Evolutionary conservation across 345 rosid genomes (phyloP).

Genomic region (Litchi chinensis): DNA sequence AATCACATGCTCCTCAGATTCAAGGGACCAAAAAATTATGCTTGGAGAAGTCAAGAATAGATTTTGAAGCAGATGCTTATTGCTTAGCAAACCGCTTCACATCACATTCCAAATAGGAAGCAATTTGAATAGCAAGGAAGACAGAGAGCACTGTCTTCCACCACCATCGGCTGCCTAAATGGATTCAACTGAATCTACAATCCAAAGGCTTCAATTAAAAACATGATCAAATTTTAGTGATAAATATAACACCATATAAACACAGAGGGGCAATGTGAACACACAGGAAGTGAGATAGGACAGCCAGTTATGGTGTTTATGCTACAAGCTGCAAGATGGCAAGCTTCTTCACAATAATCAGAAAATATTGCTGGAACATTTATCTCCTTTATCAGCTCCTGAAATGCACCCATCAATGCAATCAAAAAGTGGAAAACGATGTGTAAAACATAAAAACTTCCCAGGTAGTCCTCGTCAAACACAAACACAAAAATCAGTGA

Average conservation of each 20-base stretch:
- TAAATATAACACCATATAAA: not conserved
- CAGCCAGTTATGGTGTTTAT: slow-evolving; percentile 50
- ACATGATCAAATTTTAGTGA: slow-evolving; percentile 12
- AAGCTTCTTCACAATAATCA: slow-evolving; percentile 98
- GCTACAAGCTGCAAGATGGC: slow-evolving; percentile 76
- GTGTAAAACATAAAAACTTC: slow-evolving; percentile 1
- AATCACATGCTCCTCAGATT: not conserved
- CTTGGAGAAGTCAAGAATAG: slow-evolving; percentile 8
- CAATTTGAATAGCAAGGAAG: slow-evolving; percentile 96
- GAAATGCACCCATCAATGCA: slow-evolving; percentile 18
- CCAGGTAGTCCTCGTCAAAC: not conserved
- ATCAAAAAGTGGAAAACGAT: not conserved
- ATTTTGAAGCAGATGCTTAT: not conserved
- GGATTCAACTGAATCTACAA: slow-evolving; percentile 84
- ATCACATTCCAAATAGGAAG: slow-evolving; percentile 66
- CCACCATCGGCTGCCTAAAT: slow-evolving; percentile 91
- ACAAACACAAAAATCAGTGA: not conserved
- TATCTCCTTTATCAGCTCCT: slow-evolving; percentile 75
- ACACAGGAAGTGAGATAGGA: slow-evolving; percentile 58
- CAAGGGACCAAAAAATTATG: not conserved
- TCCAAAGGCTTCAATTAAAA: slow-evolving; percentile 17
- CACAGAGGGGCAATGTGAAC: slow-evolving; percentile 18
- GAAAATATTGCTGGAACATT: slow-evolving; percentile 76
- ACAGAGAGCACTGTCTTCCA: slow-evolving; percentile 64
- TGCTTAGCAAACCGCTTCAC: slow-evolving; percentile 3